phyloP scores from a whole-genome alignment of 495 filamentous ascomycete genomes.

The Neohortaea acidophila region DNA sequence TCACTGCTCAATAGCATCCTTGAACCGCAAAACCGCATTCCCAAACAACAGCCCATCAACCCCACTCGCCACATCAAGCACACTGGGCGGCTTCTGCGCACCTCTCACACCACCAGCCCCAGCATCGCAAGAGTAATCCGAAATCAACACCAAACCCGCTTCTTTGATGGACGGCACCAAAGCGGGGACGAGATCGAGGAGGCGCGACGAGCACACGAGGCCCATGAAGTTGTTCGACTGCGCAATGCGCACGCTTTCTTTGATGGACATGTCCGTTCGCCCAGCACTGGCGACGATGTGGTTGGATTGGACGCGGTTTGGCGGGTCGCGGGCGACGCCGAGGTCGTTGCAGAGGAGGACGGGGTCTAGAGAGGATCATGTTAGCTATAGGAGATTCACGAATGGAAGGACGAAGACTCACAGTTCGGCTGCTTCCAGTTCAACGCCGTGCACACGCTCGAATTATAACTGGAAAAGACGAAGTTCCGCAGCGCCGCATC shows the following conservation, averaged over 20 bases:
- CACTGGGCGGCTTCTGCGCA: constrained; percentile 32
- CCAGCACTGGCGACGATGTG: constrained; percentile 49
- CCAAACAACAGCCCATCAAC: constrained; percentile 76
- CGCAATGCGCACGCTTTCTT: constrained; percentile 85
- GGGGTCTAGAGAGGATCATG: constrained; percentile 44
- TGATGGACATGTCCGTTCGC: constrained; percentile 62
- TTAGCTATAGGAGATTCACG: background rate
- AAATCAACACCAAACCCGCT: constrained; percentile 78
- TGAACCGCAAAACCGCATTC: constrained; percentile 80
- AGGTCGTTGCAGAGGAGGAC: constrained; percentile 91
- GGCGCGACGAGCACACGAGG: constrained; percentile 67
- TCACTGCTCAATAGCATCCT: constrained; percentile 86
- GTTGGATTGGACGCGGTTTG: constrained; percentile 13
- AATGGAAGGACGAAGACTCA: constrained; percentile 28
- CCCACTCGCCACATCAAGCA: constrained; percentile 37
- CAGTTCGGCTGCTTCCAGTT: constrained; percentile 99
- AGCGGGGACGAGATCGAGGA: constrained; percentile 79
- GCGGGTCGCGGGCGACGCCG: constrained; percentile 31
- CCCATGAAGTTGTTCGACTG: constrained; percentile 98
- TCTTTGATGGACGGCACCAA: constrained; percentile 86
- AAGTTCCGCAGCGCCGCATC: constrained; percentile 43
- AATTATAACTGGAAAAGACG: constrained; percentile 83
- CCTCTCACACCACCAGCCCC: too few species aligned
- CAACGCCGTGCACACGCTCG: constrained; percentile 73
- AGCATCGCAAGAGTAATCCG: constrained; percentile 51